Base-by-base conservation (phyloP, 495 filamentous ascomycete genomes). In the Penicillium paradoxum region DNA sequence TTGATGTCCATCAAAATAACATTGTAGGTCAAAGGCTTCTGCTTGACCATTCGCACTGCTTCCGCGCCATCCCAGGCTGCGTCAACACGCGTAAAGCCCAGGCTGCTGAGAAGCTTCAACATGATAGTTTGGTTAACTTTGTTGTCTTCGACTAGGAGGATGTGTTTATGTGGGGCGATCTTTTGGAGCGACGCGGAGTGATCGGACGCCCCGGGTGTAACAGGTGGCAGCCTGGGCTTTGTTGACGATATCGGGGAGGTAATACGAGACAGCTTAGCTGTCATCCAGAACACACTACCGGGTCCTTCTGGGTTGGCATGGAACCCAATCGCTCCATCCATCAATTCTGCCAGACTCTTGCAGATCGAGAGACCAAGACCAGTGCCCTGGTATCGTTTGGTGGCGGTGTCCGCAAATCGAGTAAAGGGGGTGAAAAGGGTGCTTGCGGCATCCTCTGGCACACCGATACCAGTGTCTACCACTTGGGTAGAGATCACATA, bases 351-450 rank as follows among this genome's bases (percentile, higher is more conserved):
- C 5, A 96, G 69, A 51, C 81, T 83, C 60, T 91, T 91, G 66
- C 82, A 87, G 49, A 95, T 93, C 4, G 88, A 89, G 30, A 93
- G 66, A 1, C 90, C 90, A 2, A 92, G 67, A 2, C 89, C 89
- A 4, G 89, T 95, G 3, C 90, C 90, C 21, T 89, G 89, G 65
- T 89, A 93, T 25, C 79, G 78, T 37, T 85, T 78, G 9, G 83
- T 84, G 5, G 85, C 88, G 3, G 86, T 89, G 18, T 89, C 77
- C 57, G 93, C 91, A 21, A 89, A 89, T 63, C 93, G 89, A 39
- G 83, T 87, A 59, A 95, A 96, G 1, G 90, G 90, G 34, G 87
- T 86, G 73, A 96, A 96, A 2, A 95, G 75, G 14, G 79, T 80
- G 56, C 81, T 82, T 14, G 80, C 70, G 0, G 90, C 86, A 45